Evolutionary conservation across 2,329 filamentous ascomycete species (phyloP), one percentile per base, ranked within the genome.

Genomic region (Xylariales sp.): DNA sequence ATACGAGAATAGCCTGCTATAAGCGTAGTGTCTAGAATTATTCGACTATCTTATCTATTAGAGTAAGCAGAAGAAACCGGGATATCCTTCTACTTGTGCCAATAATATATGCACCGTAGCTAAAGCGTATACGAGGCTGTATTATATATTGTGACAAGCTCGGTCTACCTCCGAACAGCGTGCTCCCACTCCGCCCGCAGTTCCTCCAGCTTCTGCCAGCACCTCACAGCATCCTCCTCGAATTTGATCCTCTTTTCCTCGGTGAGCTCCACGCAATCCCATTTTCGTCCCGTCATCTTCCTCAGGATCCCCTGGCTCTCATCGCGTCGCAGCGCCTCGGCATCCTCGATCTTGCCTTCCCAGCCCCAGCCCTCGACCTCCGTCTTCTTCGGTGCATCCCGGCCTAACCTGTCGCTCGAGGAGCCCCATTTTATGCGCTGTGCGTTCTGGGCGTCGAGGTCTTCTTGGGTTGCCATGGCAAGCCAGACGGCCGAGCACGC

Each of bases 341-440:
- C 70, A 22, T 67, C 62, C 48, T 73, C 71, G n/a, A 72, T 67
- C 8, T 63, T 67, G 42, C 84, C 82, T 48, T 78, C 69, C 63
- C 81, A 84, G 0, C 88, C 90, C 89, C 90, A 96, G 6, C 88
- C 87, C 31, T 87, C 81, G 3, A 95, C 83, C 61, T 95, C 88
- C 1, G 89, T 94, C 54, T 80, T 79, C 62, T 83, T 84, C 4
- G 88, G 78, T 28, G 74, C 68, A 45, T 77, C 74, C 15, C 71
- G 65, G 0, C 84, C 81, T 41, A 65, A 61, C 9, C 74, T 61
- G 49, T 83, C 75, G 7, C 75, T 76, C n/a, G 79, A 76, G 21
- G 84, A 86, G 3, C 91, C 91, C 91, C 91, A 97, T 67, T 97
- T 97, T 42, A 69, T 38, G 63, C 75, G 59, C 70, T 81, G 47